Base-by-base conservation (phyloP, 495 filamentous ascomycete species). In the Xylaria palmicola region DNA sequence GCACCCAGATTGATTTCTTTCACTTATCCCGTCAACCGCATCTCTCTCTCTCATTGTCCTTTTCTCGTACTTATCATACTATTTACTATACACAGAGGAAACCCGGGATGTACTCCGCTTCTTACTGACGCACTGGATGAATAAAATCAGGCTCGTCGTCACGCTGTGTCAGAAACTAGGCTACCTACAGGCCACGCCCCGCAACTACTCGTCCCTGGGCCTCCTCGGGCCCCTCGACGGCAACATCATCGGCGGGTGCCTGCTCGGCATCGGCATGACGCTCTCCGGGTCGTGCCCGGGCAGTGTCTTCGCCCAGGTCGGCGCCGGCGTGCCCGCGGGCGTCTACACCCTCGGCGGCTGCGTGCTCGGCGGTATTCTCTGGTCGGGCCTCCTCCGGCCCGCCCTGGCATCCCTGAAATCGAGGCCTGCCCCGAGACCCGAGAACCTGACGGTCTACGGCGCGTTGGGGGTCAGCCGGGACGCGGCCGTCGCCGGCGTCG, bases 201-300 rank as follows among this genome's bases (percentile, higher is more conserved):
- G 72, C 3, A 49, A 51, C 50, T 68, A 60, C 65, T 72, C 76
- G 50, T 64, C 76, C 34, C 37, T 84, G 17, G 66, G 66, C 51
- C 61, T 79, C 52, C 75, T 82, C 63, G 62, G 66, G 3, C 56
- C 59, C 12, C 79, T 79, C 63, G 81, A 83, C 66, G 82, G 81
- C 52, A 86, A 87, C 65, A 65, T 86, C 60, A 60, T 85, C 65
- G 84, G 83, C 57, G 83, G 83, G 30, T 49, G 65, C 5, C 70
- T 87, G 10, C 67, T 85, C 36, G 83, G 84, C 40, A 51, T 75
- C 1, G 83, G 83, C 58, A 80, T 86, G 81, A 70, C 79, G 27
- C 67, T 85, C 20, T 76, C 83, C 1, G 83, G 82, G 26, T 76
- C 83, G 0, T 87, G 84, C 59, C 82, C 83, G 0, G 83, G 83